These are phyloP conservation scores for Microsporum ferrugineum DNA, from an alignment of 2,329 filamentous ascomycete genomes.

Conservation along the genomic window DNA sequence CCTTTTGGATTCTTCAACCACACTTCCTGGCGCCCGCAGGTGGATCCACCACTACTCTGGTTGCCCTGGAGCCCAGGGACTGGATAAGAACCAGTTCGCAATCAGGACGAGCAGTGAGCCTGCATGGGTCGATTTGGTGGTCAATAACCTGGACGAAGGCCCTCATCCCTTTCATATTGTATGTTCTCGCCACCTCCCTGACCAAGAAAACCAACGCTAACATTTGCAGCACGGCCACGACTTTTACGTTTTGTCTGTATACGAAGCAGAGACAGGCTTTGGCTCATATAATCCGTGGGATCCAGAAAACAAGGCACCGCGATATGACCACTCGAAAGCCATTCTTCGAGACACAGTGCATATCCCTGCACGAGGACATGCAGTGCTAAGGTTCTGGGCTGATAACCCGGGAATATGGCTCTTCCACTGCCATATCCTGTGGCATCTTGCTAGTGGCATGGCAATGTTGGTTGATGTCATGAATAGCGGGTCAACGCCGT, in stretches of 20 bases:
- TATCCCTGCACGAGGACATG: constrained; percentile 35
- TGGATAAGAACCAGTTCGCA: constrained; percentile 36
- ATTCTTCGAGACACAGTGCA: constrained; percentile 14
- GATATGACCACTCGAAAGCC: constrained; percentile 12
- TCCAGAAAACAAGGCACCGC: constrained; percentile 4
- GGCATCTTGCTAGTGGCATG: constrained; percentile 42
- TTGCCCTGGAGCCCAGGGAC: constrained; percentile 23
- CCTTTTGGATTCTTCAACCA: constrained; percentile 40
- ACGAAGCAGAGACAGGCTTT: constrained; percentile 25
- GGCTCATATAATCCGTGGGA: constrained; percentile 30
- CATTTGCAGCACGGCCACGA: constrained; percentile 25
- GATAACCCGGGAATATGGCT: constrained; percentile 47
- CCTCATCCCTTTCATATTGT: constrained; percentile 42
- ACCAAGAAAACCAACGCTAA: not conserved
- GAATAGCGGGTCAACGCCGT: constrained; percentile 8
- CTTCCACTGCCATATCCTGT: constrained; percentile 51
- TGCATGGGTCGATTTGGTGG: constrained; percentile 37
- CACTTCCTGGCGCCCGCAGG: constrained; percentile 35
- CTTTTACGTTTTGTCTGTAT: constrained; percentile 24
- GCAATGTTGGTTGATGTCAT: constrained; percentile 31
- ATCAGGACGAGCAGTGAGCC: constrained; percentile 22
- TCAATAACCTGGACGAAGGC: constrained; percentile 43
- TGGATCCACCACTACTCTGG: constrained; percentile 23
- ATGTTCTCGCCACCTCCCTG: constrained; percentile 9
- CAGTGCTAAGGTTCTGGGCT: constrained; percentile 40